Percentiles rank a stretch among this genome's conserved stretches.
phyloP scores from a whole-genome alignment of 2,329 filamentous ascomycete species.

The Tympanopsis confertula region DNA sequence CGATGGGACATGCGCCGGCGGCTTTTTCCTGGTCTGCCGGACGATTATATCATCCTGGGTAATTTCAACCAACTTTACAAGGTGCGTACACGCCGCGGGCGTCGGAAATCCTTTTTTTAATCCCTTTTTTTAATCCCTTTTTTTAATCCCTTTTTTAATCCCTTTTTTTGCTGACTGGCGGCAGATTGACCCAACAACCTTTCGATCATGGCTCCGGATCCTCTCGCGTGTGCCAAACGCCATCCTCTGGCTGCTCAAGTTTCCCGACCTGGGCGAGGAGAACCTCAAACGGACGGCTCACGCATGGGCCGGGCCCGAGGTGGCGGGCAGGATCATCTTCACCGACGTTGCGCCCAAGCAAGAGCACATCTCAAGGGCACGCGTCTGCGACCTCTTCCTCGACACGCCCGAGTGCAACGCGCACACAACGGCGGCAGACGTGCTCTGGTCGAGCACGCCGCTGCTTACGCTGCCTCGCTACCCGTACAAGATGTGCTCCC shows the following conservation, averaged over 20 bases:
- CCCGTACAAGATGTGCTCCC: conserved; percentile 96
- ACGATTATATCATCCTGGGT: conserved; percentile 81
- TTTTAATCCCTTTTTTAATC: conserved; percentile 9
- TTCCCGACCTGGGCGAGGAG: conserved; percentile 82
- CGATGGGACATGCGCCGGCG: conserved; percentile 90
- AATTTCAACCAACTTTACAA: conserved; percentile 99
- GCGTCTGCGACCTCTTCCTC: conserved; percentile 86
- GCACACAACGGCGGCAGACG: conserved; percentile 91
- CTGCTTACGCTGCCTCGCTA: conserved; percentile 83
- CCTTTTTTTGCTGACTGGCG: background rate
- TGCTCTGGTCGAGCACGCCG: conserved; percentile 92
- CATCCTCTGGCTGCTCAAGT: conserved; percentile 85
- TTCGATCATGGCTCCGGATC: conserved; percentile 90
- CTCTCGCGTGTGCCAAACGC: conserved; percentile 75
- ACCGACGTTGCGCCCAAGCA: conserved; percentile 94
- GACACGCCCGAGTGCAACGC: conserved; percentile 98
- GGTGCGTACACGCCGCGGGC: conserved; percentile 34
- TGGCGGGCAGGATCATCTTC: conserved; percentile 79
- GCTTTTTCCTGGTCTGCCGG: conserved; percentile 70
- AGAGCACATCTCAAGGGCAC: conserved; percentile 81
- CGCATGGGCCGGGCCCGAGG: conserved; percentile 73
- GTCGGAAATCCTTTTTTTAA: conserved; percentile 3
- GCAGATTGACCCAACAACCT: conserved; percentile 95
- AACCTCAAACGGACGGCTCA: conserved; percentile 72
- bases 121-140: conserved; percentile 1